phyloP scores from a whole-genome alignment of 179 eudicot genomes.

The Gypsophila paniculata region DNA sequence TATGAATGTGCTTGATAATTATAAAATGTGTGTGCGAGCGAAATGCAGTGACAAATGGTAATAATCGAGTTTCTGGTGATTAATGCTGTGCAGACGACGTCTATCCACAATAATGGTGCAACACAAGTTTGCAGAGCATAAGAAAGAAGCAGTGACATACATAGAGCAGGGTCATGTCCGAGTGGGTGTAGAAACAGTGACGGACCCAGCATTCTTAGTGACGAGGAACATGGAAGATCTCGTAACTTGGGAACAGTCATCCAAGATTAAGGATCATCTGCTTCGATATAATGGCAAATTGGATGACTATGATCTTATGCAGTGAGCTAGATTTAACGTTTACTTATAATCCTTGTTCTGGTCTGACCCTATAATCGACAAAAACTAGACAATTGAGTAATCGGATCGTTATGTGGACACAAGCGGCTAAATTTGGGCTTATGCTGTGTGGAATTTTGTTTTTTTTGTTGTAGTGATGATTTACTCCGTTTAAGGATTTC shows the following conservation, averaged over 20 bases:
- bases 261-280: conserved; percentile 78
- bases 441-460: background rate
- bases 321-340: conserved; percentile 6
- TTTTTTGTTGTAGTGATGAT: background rate
- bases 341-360: background rate
- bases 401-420: background rate
- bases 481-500: too few relatives aligned
- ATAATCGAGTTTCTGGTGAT: background rate
- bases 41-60: background rate
- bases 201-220: conserved; percentile 93
- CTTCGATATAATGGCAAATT: conserved; percentile 65
- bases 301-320: conserved; percentile 82
- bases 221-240: conserved; percentile 95
- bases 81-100: conserved; percentile 52
- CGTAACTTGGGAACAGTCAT: conserved; percentile 83
- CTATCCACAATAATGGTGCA: conserved; percentile 54
- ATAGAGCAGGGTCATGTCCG: conserved; percentile 95
- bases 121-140: conserved; percentile 68
- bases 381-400: background rate
- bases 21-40: too few relatives aligned
- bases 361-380: background rate
- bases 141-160: conserved; percentile 83
- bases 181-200: conserved; percentile 82
- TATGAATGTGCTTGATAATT: background rate
- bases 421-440: background rate